phyloP scores from a whole-genome alignment of 2,329 filamentous ascomycete genomes.

The Phaeomoniella chlamydospora region DNA sequence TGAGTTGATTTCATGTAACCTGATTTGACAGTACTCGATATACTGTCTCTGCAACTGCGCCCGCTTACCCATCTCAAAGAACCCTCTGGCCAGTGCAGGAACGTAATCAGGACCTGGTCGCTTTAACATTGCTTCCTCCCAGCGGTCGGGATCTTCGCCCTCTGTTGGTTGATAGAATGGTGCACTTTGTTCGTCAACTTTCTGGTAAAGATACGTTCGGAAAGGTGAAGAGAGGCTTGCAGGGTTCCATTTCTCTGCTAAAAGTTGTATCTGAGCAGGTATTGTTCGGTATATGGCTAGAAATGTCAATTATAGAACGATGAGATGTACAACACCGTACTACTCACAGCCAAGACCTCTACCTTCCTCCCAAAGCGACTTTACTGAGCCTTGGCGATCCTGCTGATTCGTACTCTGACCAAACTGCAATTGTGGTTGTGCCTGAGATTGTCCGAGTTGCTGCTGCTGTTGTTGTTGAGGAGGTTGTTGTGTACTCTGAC shows the following conservation, averaged over 20 bases:
- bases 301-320: neutral
- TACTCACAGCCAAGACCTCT: constrained; percentile 6
- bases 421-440: constrained; percentile 11
- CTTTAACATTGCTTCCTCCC: constrained; percentile 49
- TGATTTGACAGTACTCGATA: constrained; percentile 40
- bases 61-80: constrained; percentile 43
- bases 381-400: constrained; percentile 22
- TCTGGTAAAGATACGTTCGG: constrained; percentile 50
- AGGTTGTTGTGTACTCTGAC: constrained; percentile 19
- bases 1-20: constrained; percentile 52
- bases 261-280: constrained; percentile 43
- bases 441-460: constrained; percentile 13
- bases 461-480: constrained; percentile 24
- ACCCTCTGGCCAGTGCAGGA: constrained; percentile 45
- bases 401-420: constrained; percentile 10
- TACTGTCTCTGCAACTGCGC: constrained; percentile 42
- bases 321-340: neutral
- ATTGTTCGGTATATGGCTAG: constrained; percentile 42
- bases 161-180: constrained; percentile 46
- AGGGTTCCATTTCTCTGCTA: constrained; percentile 49
- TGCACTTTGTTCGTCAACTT: constrained; percentile 39
- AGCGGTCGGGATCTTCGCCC: constrained; percentile 45
- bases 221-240: constrained; percentile 36
- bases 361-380: constrained; percentile 5
- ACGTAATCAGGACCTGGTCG: constrained; percentile 43